These are phyloP conservation scores for Capronia americana DNA, from an alignment of 2,329 filamentous ascomycete genomes.

Conservation along the genomic window DNA sequence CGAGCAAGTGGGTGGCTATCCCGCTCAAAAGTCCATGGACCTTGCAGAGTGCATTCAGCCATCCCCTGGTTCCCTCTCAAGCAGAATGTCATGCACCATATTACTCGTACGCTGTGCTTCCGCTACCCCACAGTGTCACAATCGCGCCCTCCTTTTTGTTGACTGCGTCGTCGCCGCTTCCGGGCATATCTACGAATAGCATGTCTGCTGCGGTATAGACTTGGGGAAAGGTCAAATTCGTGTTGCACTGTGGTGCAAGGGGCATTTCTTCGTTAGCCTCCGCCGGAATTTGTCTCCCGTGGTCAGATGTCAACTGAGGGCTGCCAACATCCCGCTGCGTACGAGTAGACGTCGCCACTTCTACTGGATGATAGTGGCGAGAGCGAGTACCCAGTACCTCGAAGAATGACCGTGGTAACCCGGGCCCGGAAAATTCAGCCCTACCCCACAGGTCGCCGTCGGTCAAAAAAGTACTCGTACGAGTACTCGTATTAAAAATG, in stretches of 20 bases:
- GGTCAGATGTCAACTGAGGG: not conserved
- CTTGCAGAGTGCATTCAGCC: too few relatives aligned
- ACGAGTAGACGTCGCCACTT: not conserved
- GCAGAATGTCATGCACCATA: too few relatives aligned
- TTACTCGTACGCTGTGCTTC: too few relatives aligned
- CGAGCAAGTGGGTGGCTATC: too few relatives aligned
- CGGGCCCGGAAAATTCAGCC: not conserved
- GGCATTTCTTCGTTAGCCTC: not conserved
- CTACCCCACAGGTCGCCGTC: not conserved
- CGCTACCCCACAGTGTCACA: not conserved
- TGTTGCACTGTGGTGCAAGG: not conserved
- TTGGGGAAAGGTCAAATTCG: not conserved
- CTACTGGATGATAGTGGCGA: too few relatives aligned
- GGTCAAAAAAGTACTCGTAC: too few relatives aligned
- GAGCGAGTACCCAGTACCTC: not conserved
- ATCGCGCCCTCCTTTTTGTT: not conserved
- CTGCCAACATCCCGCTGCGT: not conserved
- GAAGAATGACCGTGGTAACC: not conserved
- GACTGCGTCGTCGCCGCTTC: not conserved
- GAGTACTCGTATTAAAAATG: too few relatives aligned
- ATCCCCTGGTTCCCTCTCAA: too few relatives aligned
- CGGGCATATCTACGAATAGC: not conserved
- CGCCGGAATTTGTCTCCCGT: not conserved
- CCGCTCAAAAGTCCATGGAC: too few relatives aligned
- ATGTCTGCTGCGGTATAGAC: not conserved